phyloP scores from a whole-genome alignment of 2,329 filamentous ascomycete species.

The Tolypocladium capitatum region DNA sequence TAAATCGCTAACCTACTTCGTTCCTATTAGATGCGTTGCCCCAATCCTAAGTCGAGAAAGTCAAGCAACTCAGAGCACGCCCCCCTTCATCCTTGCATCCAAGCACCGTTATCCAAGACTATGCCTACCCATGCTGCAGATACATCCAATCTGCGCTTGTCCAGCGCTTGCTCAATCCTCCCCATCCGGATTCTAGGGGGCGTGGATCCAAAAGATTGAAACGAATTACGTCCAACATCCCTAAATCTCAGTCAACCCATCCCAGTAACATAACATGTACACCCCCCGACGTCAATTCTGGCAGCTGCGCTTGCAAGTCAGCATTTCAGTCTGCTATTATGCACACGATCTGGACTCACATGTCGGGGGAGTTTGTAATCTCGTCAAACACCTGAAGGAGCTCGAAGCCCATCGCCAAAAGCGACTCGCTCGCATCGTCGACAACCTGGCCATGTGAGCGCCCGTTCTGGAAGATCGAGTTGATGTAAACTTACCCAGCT shows the following conservation, averaged over 20 bases:
- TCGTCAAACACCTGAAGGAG: slow-evolving; percentile 72
- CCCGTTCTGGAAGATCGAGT: too few species aligned
- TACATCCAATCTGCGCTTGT: background rate
- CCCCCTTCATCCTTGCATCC: background rate
- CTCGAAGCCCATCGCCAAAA: slow-evolving; percentile 69
- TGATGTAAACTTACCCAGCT: slow-evolving; percentile 54
- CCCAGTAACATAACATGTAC: background rate
- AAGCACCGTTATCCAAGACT: background rate
- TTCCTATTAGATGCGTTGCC: too few species aligned
- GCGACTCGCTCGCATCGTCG: slow-evolving; percentile 59
- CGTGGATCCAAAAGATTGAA: background rate
- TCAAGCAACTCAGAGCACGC: background rate
- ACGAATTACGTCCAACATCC: background rate
- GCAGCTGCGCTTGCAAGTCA: background rate
- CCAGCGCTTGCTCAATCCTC: background rate
- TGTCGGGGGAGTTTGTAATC: slow-evolving; percentile 50
- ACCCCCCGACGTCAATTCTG: background rate
- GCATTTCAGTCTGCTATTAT: background rate
- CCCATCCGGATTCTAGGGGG: background rate
- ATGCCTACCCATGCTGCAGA: background rate
- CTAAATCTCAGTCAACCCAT: background rate
- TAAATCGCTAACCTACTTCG: too few species aligned
- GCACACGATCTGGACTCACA: slow-evolving; percentile 22
- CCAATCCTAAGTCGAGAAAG: background rate
- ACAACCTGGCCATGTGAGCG: slow-evolving; percentile 34